A percentile compares a stretch with the other conserved stretches of the same genome.
phyloP scores from a whole-genome alignment of 164 flowering plant genomes.

The Vitis cinerea region DNA sequence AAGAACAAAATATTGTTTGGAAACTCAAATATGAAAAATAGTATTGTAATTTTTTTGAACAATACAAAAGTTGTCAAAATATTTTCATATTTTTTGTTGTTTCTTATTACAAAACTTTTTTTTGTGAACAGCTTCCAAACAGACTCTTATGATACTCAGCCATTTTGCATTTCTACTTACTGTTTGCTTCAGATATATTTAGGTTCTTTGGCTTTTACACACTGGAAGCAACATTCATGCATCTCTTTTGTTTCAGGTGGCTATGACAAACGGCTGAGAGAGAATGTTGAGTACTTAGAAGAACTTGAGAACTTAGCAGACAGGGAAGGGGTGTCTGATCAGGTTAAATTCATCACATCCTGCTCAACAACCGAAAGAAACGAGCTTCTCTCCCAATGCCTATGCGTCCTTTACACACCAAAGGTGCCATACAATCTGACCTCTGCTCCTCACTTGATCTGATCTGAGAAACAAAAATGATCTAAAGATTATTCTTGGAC shows the following conservation, averaged over 20 bases:
- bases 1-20: too few relatives aligned
- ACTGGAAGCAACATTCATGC: neutral
- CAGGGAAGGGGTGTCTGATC: slow-evolving; percentile 60
- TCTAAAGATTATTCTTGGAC: neutral
- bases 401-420: slow-evolving; percentile 89
- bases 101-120: too few relatives aligned
- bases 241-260: slow-evolving; percentile 60
- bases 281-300: slow-evolving; percentile 86
- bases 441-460: neutral
- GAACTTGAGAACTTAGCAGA: slow-evolving; percentile 77
- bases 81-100: too few relatives aligned
- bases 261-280: slow-evolving; percentile 76
- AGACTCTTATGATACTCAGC: neutral
- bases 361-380: slow-evolving; percentile 90
- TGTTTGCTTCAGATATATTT: neutral
- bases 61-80: neutral
- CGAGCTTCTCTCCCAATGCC: slow-evolving; percentile 70
- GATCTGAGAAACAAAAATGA: neutral
- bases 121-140: neutral
- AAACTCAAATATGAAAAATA: too few relatives aligned
- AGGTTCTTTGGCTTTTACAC: neutral
- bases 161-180: neutral
- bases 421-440: slow-evolving; percentile 38
- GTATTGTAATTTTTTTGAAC: too few relatives aligned
- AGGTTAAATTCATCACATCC: slow-evolving; percentile 76